Conservation (phyloP, 345 rosid genomes). For the Brassica carinata region DNA sequence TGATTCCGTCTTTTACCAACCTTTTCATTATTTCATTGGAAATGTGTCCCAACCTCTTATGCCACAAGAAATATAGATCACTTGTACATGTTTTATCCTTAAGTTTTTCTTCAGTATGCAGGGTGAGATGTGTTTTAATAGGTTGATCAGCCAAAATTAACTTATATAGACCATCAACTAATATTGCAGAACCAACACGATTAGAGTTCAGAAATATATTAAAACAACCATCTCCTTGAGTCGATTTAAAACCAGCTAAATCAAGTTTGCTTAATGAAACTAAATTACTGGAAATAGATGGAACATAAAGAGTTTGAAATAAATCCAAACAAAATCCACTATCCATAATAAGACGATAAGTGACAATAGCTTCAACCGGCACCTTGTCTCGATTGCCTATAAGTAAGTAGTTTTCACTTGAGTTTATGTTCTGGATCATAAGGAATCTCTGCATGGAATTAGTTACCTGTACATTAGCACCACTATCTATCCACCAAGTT, state of each 20-base stretch:
- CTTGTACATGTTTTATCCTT: neutral
- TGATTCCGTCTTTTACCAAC: neutral
- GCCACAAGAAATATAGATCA: neutral
- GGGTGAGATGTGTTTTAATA: neutral
- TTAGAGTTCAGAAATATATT: neutral
- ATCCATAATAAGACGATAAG: neutral
- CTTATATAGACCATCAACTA: neutral
- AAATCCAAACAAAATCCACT: slow-evolving; percentile 17
- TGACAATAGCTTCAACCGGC: neutral
- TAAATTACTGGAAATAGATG: slow-evolving; percentile 6
- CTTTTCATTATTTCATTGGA: neutral
- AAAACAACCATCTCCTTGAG: slow-evolving; percentile 13
- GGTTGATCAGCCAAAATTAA: neutral
- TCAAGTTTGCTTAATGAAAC: slow-evolving; percentile 10
- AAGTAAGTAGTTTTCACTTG: neutral
- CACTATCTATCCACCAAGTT: too few species aligned
- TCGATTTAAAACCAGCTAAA: neutral
- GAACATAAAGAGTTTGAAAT: neutral
- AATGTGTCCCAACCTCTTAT: neutral
- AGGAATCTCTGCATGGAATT: neutral
- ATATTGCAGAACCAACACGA: neutral
- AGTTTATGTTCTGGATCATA: neutral
- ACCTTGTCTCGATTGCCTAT: neutral
- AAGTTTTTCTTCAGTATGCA: neutral
- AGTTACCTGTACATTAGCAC: too few species aligned